Evolutionary conservation across 345 rosid genomes (phyloP), one percentile per base, ranked within the genome.

Genomic region (Rhodamnia rubescens): DNA sequence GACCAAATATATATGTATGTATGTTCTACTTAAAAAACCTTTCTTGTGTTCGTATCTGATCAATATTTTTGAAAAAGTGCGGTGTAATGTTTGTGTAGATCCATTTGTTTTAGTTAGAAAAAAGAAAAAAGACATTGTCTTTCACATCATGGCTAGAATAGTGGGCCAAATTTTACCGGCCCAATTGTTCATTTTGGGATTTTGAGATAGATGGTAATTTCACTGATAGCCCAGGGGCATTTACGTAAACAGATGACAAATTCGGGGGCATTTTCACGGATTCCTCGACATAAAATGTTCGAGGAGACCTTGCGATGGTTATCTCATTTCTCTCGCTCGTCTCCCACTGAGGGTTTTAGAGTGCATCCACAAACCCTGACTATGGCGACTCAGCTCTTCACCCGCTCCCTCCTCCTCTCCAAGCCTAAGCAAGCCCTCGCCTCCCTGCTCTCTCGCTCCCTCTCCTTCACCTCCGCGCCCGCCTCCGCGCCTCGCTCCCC

Each of bases 311-410:
- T 61, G 8, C 2, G n/a, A n/a, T n/a, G 74, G 3, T 29, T 29
- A 1, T 1, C 74, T 1, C 74, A 1, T 8, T 29, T 8, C 16
- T 16, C 40, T 29, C 40, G 26, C 52, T 52, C 10, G 54, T 52
- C 61, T 53, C 26, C 14, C 13, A 6, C 24, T 50, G 83, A 3
- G 24, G 57, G 81, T 74, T 58, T 85, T 81, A 81, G 49, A 44
- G 58, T 6, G 26, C 81, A 11, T 42, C 80, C 36, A 26, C 20
- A 86, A 83, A 24, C 83, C 88, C 75, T 54, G 57, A 18, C 58
- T 80, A 86, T 93, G 96, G 95, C 95, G 88, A 89, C 91, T 53
- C 90, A 85, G 22, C 4, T 87, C 82, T 54, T 89, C 69, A 86
- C 91, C 74, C 93, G 94, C 47, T 74, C 87, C 82, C 88, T 92